These are phyloP conservation scores for Arctostaphylos glauca DNA, from an alignment of 148 eudicot genomes.

Conservation along the genomic window DNA sequence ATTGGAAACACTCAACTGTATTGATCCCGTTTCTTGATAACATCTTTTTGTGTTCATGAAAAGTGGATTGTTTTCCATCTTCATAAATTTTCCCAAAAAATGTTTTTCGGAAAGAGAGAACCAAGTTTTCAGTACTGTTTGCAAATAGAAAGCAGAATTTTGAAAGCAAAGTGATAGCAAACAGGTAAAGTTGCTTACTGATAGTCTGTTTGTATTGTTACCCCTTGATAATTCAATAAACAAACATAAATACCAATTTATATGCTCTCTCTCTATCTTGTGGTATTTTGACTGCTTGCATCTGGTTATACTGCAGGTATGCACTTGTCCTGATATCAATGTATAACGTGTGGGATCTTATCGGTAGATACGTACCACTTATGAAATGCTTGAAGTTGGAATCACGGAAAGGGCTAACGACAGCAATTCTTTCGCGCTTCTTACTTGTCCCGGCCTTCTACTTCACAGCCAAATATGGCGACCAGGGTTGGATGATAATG, in stretches of 20 bases:
- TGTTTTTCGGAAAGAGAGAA: not conserved
- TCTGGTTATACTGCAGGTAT: conserved; percentile 34
- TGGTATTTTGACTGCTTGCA: not conserved
- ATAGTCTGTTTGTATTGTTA: not conserved
- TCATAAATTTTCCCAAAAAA: not conserved
- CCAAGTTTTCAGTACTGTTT: not conserved
- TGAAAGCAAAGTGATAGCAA: not conserved
- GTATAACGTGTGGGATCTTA: conserved; percentile 46
- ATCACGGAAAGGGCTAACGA: conserved; percentile 38
- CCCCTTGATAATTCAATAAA: not conserved
- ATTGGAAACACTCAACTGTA: no score
- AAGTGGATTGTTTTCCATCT: not conserved
- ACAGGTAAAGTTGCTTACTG: not conserved
- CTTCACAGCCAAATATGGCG: conserved; percentile 47
- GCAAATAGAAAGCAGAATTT: not conserved
- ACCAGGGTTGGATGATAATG: conserved; percentile 51
- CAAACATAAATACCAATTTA: not conserved
- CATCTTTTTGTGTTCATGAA: not conserved
- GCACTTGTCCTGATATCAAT: conserved; percentile 44
- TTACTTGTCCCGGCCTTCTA: conserved; percentile 47
- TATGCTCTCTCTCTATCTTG: not conserved
- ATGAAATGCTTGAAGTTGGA: conserved; percentile 32
- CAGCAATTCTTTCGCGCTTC: conserved; percentile 28
- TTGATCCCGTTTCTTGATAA: not conserved
- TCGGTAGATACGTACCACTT: conserved; percentile 48